A percentile compares a stretch with the other conserved stretches of the same genome.
Conservation (phyloP, 768 basidiomycete species). For the Lactarius indigo region DNA sequence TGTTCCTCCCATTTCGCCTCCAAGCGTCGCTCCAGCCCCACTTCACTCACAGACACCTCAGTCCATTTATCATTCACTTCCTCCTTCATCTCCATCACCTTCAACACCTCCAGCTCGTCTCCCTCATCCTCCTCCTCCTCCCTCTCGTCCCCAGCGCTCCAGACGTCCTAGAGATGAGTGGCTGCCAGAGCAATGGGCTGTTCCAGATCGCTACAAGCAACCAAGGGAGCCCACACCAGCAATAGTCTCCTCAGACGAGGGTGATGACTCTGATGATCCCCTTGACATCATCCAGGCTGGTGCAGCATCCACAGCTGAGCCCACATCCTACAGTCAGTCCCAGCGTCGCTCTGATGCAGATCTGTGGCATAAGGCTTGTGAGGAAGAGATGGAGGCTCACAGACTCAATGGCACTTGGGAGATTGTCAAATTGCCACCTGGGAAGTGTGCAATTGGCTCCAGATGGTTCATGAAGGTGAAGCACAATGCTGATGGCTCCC, state of each 20-base stretch:
- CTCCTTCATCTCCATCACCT: background rate
- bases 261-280: background rate
- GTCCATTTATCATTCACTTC: background rate
- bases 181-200: background rate
- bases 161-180: background rate
- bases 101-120: background rate
- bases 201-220: background rate
- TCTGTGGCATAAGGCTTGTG: background rate
- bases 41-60: background rate
- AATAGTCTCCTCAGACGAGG: background rate
- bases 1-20: background rate
- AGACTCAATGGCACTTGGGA: background rate
- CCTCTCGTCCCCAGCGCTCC: background rate
- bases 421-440: background rate
- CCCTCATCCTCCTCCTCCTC: background rate
- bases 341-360: background rate
- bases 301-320: background rate
- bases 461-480: conserved; percentile 7
- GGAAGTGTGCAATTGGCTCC: conserved; percentile 2
- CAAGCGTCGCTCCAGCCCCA: background rate
- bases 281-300: background rate
- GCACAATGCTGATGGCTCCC: too few species aligned
- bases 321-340: background rate
- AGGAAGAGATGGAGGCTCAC: conserved; percentile 8
- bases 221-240: background rate